These are phyloP conservation scores for Citrullus colocynthis DNA, from an alignment of 306 rosid genomes.

Conservation along the genomic window DNA sequence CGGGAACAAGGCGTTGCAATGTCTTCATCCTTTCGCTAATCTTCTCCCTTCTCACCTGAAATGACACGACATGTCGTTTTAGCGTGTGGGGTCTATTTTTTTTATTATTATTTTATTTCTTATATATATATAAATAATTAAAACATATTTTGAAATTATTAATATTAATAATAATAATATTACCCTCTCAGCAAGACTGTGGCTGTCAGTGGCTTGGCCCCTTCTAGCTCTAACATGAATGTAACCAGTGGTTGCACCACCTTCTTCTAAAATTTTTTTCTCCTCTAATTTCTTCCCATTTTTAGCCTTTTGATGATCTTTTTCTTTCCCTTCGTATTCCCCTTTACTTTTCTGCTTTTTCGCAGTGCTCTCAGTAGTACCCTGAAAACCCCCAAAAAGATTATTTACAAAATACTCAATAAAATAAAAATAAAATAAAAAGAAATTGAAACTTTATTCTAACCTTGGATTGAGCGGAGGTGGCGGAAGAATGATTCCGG, in stretches of 20 bases:
- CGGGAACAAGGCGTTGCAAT: slow-evolving; percentile 81
- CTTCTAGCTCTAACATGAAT: slow-evolving; percentile 96
- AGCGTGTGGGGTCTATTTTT: neutral
- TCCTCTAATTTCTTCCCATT: slow-evolving; percentile 16
- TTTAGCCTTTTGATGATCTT: slow-evolving; percentile 15
- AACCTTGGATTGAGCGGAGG: neutral
- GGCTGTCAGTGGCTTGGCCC: slow-evolving; percentile 98
- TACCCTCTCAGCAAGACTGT: slow-evolving; percentile 99
- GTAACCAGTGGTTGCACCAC: slow-evolving; percentile 48
- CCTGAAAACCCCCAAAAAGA: neutral
- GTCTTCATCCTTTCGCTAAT: slow-evolving; percentile 91
- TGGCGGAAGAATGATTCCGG: neutral
- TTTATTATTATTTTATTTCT: too few species aligned
- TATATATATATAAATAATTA: too few species aligned
- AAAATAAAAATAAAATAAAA: too few species aligned
- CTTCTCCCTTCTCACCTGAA: slow-evolving; percentile 92
- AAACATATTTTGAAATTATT: too few species aligned
- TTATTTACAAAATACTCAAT: neutral
- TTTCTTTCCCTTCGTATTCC: slow-evolving; percentile 7
- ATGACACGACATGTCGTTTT: neutral
- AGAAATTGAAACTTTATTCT: too few species aligned
- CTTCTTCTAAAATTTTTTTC: slow-evolving; percentile 33
- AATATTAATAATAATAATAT: neutral
- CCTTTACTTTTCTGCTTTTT: slow-evolving; percentile 40
- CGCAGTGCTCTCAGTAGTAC: neutral